These are phyloP conservation scores for Fusarium coicis DNA, from an alignment of 2,329 filamentous ascomycete genomes.

Conservation along the genomic window DNA sequence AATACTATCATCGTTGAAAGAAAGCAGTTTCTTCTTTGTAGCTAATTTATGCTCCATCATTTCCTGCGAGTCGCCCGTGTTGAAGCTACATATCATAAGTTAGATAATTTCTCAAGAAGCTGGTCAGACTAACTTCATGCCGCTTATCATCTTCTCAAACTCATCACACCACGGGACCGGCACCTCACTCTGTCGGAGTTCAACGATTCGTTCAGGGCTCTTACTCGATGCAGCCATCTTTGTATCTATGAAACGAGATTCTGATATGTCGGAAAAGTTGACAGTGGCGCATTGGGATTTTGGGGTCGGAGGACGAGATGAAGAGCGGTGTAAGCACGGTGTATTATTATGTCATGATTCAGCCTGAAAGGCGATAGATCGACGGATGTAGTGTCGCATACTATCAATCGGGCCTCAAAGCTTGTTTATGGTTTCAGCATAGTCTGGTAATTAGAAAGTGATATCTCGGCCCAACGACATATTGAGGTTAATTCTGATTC, in stretches of 20 bases:
- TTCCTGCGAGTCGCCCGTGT: not conserved
- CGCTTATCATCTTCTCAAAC: conserved; percentile 24
- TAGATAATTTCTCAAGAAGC: rapidly evolving
- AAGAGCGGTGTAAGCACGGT: not conserved
- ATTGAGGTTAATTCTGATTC: not conserved
- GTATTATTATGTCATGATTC: not conserved
- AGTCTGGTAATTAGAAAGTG: not conserved
- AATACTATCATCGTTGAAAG: conserved; percentile 8
- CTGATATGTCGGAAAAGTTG: not conserved
- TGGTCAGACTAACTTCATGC: not conserved
- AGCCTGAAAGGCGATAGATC: not conserved
- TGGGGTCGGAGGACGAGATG: not conserved
- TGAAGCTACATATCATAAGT: not conserved
- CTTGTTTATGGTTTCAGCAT: not conserved
- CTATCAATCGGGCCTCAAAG: not conserved
- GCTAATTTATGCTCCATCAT: conserved; percentile 1
- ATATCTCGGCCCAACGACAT: not conserved
- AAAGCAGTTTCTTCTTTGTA: not conserved
- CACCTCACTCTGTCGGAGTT: not conserved
- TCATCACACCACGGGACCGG: conserved; percentile 19
- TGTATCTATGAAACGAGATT: not conserved
- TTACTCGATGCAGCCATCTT: conserved; percentile 11
- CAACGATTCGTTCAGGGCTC: not conserved
- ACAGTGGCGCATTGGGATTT: not conserved
- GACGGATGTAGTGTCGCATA: not conserved